These are phyloP conservation scores for Rhizophlyctis rosea DNA, from an alignment of 192 early-diverging fungal genomes.

Conservation along the genomic window DNA sequence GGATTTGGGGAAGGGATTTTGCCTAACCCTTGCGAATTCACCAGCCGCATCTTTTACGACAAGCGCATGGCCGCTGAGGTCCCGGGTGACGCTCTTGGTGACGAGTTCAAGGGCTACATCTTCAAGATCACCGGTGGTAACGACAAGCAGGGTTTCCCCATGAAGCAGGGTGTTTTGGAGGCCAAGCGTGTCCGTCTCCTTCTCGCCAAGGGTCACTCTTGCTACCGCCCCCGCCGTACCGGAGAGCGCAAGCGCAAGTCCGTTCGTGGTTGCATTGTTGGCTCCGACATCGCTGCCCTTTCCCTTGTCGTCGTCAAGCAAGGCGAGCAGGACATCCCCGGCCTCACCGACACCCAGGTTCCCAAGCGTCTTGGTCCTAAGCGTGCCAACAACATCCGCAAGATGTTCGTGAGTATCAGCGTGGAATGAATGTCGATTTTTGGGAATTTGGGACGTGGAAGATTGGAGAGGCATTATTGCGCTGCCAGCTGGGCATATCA, in stretches of 20 bases:
- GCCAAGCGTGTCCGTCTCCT: conserved; percentile 58
- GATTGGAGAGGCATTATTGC: background rate
- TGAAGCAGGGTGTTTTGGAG: conserved; percentile 96
- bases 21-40: conserved; percentile 9
- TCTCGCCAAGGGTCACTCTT: conserved; percentile 90
- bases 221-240: conserved; percentile 94
- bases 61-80: conserved; percentile 97
- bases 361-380: conserved; percentile 99
- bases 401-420: conserved; percentile 82
- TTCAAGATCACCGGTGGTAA: conserved; percentile 99
- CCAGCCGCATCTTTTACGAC: conserved; percentile 93
- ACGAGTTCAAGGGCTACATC: conserved; percentile 99
- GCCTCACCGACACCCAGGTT: conserved; percentile 85
- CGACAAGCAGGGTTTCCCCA: conserved; percentile 97
- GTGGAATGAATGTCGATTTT: background rate
- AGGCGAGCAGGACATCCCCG: conserved; percentile 93
- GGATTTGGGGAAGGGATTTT: background rate
- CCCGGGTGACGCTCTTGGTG: conserved; percentile 90
- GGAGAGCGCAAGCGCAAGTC: conserved; percentile 99
- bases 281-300: conserved; percentile 87
- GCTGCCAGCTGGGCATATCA: conserved; percentile 2
- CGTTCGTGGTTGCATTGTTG: conserved; percentile 98
- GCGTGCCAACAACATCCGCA: conserved; percentile 98
- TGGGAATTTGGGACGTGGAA: background rate
- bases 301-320: conserved; percentile 96